Conservation (phyloP, 768 basidiomycete genomes). For the Mrakia frigida region DNA sequence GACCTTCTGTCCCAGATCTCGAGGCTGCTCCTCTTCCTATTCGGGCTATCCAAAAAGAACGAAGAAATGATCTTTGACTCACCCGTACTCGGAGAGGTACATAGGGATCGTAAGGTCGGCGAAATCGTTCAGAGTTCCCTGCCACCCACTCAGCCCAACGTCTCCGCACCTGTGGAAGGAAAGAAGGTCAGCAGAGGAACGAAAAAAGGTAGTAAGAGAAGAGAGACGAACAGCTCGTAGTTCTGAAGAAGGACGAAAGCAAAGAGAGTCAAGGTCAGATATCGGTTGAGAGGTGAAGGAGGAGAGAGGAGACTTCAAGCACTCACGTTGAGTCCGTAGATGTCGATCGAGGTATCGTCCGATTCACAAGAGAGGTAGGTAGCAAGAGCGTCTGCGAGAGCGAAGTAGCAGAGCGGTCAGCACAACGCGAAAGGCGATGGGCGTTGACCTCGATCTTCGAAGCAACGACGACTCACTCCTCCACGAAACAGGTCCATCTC, state of each 20-base stretch:
- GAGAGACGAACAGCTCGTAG: not conserved
- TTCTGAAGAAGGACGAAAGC: not conserved
- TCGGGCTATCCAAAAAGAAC: too few species aligned
- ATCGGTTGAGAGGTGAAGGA: not conserved
- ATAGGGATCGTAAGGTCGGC: conserved; percentile 65
- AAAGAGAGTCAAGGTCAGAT: not conserved
- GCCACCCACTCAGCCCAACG: conserved; percentile 53
- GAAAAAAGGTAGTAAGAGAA: not conserved
- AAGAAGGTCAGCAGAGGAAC: not conserved
- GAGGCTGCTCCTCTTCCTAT: not conserved
- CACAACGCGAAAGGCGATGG: too few species aligned
- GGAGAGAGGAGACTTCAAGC: conserved; percentile 21
- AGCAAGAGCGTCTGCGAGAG: conserved; percentile 54
- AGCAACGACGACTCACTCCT: conserved; percentile 38
- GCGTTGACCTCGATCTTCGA: too few species aligned
- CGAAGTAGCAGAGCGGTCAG: not conserved
- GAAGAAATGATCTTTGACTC: not conserved
- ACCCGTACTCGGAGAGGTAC: conserved; percentile 84
- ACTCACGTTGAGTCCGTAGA: conserved; percentile 74
- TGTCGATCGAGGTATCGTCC: conserved; percentile 63
- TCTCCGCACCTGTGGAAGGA: conserved; percentile 65
- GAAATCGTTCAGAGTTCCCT: conserved; percentile 43
- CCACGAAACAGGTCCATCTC: conserved; percentile 64
- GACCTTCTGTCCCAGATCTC: not conserved
- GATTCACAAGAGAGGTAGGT: conserved; percentile 76